Evolutionary conservation across 2,329 filamentous ascomycete species (phyloP).

Genomic region (Phaeosphaeriaceae sp.): DNA sequence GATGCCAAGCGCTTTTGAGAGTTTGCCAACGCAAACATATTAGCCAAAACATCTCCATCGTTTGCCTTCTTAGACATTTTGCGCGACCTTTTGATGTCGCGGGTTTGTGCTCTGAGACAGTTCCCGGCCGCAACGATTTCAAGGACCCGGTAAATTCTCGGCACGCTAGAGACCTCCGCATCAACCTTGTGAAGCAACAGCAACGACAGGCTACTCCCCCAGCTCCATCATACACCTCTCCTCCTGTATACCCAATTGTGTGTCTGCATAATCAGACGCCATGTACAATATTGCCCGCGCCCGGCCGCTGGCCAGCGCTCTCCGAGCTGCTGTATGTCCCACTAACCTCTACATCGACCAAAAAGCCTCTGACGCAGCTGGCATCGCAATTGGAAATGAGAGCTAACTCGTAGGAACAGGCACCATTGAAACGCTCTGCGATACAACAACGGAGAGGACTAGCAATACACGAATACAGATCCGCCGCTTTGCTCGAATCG

Average conservation of each 20-base stretch:
- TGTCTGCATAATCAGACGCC: conserved; percentile 49
- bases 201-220: conserved; percentile 29
- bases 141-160: conserved; percentile 38
- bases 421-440: conserved; percentile 61
- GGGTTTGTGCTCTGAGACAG: conserved; percentile 15
- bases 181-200: conserved; percentile 33
- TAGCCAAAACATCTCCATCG: conserved; percentile 62
- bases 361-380: conserved; percentile 41
- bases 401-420: conserved; percentile 58
- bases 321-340: conserved; percentile 75
- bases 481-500: conserved; percentile 82
- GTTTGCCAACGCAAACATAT: conserved; percentile 60
- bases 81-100: conserved; percentile 10
- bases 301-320: conserved; percentile 77
- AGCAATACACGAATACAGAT: conserved; percentile 98
- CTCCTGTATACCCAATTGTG: conserved; percentile 21
- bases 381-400: conserved; percentile 28
- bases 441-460: conserved; percentile 84
- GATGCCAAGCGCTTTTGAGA: conserved; percentile 62
- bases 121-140: conserved; percentile 38
- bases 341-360: conserved; percentile 18
- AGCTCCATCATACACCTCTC: conserved; percentile 30
- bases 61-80: conserved; percentile 43
- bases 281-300: conserved; percentile 88
- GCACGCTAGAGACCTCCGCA: conserved; percentile 42